A percentile compares a stretch with the other conserved stretches of the same genome.
Evolutionary conservation across 2,329 filamentous ascomycete genomes (phyloP).

Genomic region (Onygenales sp.): DNA sequence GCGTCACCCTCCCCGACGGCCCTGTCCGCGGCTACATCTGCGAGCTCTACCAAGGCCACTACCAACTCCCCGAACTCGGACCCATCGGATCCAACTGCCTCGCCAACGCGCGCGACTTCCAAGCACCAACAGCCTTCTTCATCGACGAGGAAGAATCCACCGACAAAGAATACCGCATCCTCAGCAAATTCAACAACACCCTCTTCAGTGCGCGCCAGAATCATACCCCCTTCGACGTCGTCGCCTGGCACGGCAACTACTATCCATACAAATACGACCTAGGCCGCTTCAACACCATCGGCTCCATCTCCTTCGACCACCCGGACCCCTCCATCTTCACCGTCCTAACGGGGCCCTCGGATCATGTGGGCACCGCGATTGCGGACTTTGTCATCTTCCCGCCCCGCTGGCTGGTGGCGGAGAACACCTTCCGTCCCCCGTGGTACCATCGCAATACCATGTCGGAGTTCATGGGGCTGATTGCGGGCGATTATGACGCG

Average conservation of each 20-base stretch:
- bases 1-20: constrained; percentile 54
- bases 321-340: constrained; percentile 72
- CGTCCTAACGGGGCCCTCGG: constrained; percentile 50
- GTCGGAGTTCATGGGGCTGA: constrained; percentile 58
- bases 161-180: constrained; percentile 16
- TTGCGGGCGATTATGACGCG: constrained; percentile 52
- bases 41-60: constrained; percentile 65
- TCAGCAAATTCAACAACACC: constrained; percentile 55
- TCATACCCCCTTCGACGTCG: constrained; percentile 69
- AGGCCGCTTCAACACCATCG: constrained; percentile 65
- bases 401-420: constrained; percentile 53
- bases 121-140: constrained; percentile 60
- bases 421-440: constrained; percentile 51
- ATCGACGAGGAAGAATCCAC: constrained; percentile 46
- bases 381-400: constrained; percentile 59
- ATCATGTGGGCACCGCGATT: constrained; percentile 51
- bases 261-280: constrained; percentile 77
- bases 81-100: constrained; percentile 65
- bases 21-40: constrained; percentile 64
- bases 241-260: constrained; percentile 73
- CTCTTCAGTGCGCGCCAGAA: constrained; percentile 57
- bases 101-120: constrained; percentile 68
- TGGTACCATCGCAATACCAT: constrained; percentile 59
- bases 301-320: constrained; percentile 65
- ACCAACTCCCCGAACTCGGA: constrained; percentile 60